phyloP scores from a whole-genome alignment of 1,284 basidiomycete species.

The Pascua guehoae region DNA sequence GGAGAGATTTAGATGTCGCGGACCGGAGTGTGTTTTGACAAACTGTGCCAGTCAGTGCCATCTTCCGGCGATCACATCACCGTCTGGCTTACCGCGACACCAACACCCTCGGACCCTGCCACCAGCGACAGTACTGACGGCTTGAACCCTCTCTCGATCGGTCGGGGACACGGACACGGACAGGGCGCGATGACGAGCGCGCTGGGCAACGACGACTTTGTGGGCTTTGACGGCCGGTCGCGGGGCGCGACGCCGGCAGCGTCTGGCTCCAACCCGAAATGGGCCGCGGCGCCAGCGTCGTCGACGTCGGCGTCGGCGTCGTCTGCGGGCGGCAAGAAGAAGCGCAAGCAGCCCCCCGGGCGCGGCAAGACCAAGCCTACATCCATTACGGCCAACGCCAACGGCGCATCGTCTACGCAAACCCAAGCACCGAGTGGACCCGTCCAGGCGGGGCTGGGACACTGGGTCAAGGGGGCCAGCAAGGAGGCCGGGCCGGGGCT shows the following conservation, averaged over 20 bases:
- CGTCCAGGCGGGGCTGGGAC: too few species aligned
- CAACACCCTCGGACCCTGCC: neutral
- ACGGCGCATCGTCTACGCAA: too few species aligned
- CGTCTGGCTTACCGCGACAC: neutral
- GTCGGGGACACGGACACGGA: too few species aligned
- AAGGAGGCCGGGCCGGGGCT: too few species aligned
- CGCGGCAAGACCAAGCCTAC: neutral
- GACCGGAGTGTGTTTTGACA: neutral
- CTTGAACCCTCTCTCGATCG: too few species aligned
- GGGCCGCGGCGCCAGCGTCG: too few species aligned
- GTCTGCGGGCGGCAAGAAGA: neutral
- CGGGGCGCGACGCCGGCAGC: neutral
- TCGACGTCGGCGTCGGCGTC: too few species aligned
- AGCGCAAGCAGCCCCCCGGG: constrained; percentile 1
- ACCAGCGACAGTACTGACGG: too few species aligned
- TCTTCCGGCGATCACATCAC: neutral
- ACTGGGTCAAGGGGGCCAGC: too few species aligned
- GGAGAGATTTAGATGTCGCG: neutral
- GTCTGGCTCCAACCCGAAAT: neutral
- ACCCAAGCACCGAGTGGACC: too few species aligned
- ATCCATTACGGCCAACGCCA: too few species aligned
- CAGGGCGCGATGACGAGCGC: too few species aligned
- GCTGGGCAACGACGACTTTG: constrained; percentile 14
- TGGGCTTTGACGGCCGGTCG: constrained; percentile 10
- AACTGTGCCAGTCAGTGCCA: neutral